Evolutionary conservation across 1,284 basidiomycete species (phyloP).

Genomic region (Ceraceosorus guamensis): DNA sequence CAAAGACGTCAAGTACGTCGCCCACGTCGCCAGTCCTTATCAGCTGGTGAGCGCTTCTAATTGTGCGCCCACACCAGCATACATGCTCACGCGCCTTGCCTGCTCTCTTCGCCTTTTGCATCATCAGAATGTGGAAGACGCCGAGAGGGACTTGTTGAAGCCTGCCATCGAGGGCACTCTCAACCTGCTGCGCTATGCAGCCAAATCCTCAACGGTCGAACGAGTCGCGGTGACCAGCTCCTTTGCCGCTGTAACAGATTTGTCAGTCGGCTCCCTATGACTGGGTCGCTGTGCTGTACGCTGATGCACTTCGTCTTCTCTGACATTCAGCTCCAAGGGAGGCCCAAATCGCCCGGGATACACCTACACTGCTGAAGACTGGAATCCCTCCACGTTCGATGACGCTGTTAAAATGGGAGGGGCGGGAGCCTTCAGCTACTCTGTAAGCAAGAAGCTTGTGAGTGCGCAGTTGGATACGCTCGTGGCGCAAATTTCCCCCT

Average conservation of each 20-base stretch:
- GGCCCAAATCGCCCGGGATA: conserved; percentile 35
- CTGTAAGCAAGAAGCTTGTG: conserved; percentile 32
- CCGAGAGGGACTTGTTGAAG: conserved; percentile 43
- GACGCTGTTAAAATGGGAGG: conserved; percentile 30
- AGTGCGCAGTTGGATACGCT: neutral
- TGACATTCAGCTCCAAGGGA: conserved; percentile 15
- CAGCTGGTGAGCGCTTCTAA: conserved; percentile 13
- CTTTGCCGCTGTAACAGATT: conserved; percentile 37
- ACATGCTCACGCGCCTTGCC: neutral
- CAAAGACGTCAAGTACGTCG: conserved; percentile 29
- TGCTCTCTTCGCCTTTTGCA: neutral
- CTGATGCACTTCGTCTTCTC: too few species aligned
- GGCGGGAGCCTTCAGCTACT: conserved; percentile 34
- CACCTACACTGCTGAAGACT: conserved; percentile 30
- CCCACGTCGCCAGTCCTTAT: conserved; percentile 34
- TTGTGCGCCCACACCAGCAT: too few species aligned
- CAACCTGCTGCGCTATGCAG: conserved; percentile 37
- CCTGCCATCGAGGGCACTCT: conserved; percentile 49
- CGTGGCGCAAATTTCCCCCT: neutral
- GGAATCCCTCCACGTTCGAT: conserved; percentile 32
- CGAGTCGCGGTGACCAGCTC: conserved; percentile 42
- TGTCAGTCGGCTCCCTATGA: conserved; percentile 1
- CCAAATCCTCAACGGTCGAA: conserved; percentile 30
- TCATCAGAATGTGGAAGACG: conserved; percentile 29
- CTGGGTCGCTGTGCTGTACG: too few species aligned